These are phyloP conservation scores for Sclerotinia glacialis DNA, from an alignment of 2,329 filamentous ascomycete genomes.

Conservation along the genomic window DNA sequence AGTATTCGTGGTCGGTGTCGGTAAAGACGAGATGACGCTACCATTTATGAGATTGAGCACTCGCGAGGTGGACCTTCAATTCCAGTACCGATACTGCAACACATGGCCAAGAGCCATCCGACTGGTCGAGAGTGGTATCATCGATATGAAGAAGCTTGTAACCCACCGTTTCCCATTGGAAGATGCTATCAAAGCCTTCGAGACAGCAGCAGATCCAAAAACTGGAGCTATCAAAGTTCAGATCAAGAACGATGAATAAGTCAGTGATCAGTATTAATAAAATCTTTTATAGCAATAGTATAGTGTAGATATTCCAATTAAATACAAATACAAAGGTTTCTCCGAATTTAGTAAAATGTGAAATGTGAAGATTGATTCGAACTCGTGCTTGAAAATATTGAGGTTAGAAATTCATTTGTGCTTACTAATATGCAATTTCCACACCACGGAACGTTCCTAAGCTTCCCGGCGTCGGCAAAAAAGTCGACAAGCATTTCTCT, in stretches of 20 bases:
- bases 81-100: slow-evolving; percentile 95
- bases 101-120: slow-evolving; percentile 94
- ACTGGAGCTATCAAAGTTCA: slow-evolving; percentile 97
- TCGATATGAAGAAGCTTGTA: slow-evolving; percentile 77
- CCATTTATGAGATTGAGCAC: slow-evolving; percentile 93
- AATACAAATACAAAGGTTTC: slow-evolving; percentile 3
- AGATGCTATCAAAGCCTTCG: slow-evolving; percentile 84
- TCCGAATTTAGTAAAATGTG: background rate
- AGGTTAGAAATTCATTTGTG: background rate
- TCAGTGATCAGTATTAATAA: slow-evolving; percentile 10
- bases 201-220: slow-evolving; percentile 81
- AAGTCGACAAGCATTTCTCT: slow-evolving; percentile 29
- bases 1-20: slow-evolving; percentile 94
- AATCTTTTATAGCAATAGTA: slow-evolving; percentile 17
- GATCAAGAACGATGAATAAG: slow-evolving; percentile 63
- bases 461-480: slow-evolving; percentile 31
- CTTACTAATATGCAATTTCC: slow-evolving; percentile 21
- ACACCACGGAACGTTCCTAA: slow-evolving; percentile 22
- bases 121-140: slow-evolving; percentile 77
- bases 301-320: slow-evolving; percentile 23
- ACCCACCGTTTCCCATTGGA: slow-evolving; percentile 85
- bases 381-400: background rate
- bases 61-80: slow-evolving; percentile 89
- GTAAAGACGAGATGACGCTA: slow-evolving; percentile 91
- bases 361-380: background rate